Conservation (phyloP, 495 filamentous ascomycete genomes). For the Penicillium coprophilum region DNA sequence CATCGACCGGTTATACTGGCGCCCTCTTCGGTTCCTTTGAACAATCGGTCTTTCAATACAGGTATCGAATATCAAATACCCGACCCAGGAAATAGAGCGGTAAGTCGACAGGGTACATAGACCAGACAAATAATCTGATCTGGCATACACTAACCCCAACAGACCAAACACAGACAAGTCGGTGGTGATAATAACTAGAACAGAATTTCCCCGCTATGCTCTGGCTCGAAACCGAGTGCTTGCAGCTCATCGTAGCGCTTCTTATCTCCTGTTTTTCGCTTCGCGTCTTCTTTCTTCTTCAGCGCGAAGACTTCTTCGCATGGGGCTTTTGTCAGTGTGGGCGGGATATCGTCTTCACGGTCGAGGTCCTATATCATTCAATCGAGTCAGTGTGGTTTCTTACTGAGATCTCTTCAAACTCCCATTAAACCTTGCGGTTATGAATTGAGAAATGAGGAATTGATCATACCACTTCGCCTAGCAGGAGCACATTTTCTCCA, state of each 20-base stretch:
- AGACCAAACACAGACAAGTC: slow-evolving; percentile 9
- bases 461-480: slow-evolving; percentile 78
- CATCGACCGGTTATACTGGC: neutral
- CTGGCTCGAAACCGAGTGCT: slow-evolving; percentile 81
- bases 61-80: neutral
- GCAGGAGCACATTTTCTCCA: slow-evolving; percentile 87
- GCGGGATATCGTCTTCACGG: slow-evolving; percentile 84
- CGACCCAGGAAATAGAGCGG: neutral
- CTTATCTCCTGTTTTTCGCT: slow-evolving; percentile 72
- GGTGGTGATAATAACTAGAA: slow-evolving; percentile 48
- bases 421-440: neutral
- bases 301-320: slow-evolving; percentile 68
- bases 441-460: neutral
- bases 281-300: slow-evolving; percentile 64
- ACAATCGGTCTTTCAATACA: neutral
- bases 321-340: slow-evolving; percentile 64
- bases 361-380: slow-evolving; percentile 67
- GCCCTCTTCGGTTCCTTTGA: neutral
- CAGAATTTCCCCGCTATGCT: slow-evolving; percentile 73
- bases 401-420: neutral
- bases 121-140: neutral
- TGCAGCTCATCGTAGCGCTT: slow-evolving; percentile 64
- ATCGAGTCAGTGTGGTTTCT: neutral
- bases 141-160: neutral
- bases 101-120: neutral